phyloP scores from a whole-genome alignment of 352 stramenopile genomes.

The Aphanomyces stellatus region DNA sequence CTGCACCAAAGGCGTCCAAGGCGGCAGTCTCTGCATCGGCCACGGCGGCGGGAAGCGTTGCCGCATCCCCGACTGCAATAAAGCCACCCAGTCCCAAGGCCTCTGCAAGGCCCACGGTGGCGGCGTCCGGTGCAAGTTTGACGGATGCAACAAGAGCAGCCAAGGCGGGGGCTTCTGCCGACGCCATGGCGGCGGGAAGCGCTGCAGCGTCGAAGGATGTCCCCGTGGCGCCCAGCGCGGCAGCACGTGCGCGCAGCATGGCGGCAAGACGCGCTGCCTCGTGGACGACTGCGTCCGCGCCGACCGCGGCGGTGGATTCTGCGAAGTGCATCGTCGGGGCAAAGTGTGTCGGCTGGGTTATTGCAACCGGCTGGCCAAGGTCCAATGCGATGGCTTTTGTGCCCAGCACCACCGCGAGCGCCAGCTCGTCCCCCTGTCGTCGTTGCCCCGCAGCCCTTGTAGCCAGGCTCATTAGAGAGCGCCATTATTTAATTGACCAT shows the following conservation, averaged over 20 bases:
- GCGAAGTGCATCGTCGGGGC: conserved; percentile 13
- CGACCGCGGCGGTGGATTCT: conserved; percentile 16
- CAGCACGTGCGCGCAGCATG: conserved; percentile 14
- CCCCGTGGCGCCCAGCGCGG: conserved; percentile 9
- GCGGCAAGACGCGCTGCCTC: conserved; percentile 13
- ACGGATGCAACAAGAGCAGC: conserved; percentile 21
- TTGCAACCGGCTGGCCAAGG: conserved; percentile 12
- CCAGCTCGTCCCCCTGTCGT: not conserved
- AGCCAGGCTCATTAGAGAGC: no score
- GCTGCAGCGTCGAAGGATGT: conserved; percentile 15
- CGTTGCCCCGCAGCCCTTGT: no score
- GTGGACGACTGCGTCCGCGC: conserved; percentile 10
- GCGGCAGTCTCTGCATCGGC: conserved; percentile 17
- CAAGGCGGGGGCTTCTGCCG: conserved; percentile 21
- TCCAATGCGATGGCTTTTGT: conserved; percentile 14
- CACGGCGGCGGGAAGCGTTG: conserved; percentile 20
- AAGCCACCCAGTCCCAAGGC: conserved; percentile 18
- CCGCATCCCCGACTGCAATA: conserved; percentile 15
- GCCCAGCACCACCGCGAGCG: conserved; percentile 15
- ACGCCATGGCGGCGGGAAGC: conserved; percentile 17
- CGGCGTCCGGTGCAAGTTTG: conserved; percentile 20
- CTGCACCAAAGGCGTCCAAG: conserved; percentile 20
- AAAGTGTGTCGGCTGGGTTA: conserved; percentile 3
- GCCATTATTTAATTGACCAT: no score
- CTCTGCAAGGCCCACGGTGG: conserved; percentile 19